A percentile compares a stretch with the other conserved stretches of the same genome.
Evolutionary conservation across 78 protist genomes (phyloP).

Genomic region (Planoprotostelium fungivorum): DNA sequence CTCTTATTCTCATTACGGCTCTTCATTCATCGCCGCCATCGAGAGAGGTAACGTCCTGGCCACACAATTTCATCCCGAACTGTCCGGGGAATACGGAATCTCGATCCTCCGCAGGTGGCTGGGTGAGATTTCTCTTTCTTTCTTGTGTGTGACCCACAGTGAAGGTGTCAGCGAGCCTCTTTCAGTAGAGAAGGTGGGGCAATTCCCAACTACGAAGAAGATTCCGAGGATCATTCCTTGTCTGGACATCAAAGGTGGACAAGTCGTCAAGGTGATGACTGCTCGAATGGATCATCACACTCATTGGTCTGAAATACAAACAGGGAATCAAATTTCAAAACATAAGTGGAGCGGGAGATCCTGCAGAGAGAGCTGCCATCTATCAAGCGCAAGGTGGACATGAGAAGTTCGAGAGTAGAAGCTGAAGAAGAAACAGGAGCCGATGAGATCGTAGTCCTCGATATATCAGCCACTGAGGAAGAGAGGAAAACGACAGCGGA

Average conservation of each 20-base stretch:
- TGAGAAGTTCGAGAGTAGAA: neutral
- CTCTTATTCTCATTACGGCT: neutral
- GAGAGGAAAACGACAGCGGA: neutral
- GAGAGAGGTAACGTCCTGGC: conserved; percentile 9
- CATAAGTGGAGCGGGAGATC: conserved; percentile 8
- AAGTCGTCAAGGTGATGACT: conserved; percentile 4
- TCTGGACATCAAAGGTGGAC: neutral
- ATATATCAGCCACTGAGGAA: conserved; percentile 9
- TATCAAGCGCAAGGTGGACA: conserved; percentile 6
- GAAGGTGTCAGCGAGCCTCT: neutral
- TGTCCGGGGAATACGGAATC: conserved; percentile 2
- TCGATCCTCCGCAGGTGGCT: neutral
- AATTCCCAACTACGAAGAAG: neutral
- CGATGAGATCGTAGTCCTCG: conserved; percentile 15
- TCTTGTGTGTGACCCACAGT: no score
- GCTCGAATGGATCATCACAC: neutral
- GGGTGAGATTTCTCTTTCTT: neutral
- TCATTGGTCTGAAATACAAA: no score
- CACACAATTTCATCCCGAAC: conserved; percentile 10
- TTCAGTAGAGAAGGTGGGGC: neutral
- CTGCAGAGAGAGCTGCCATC: conserved; percentile 3
- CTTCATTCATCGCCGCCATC: neutral
- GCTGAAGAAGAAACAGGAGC: neutral
- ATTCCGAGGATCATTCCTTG: conserved; percentile 8
- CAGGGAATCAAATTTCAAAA: neutral